These are phyloP conservation scores for Aquanectria penicillioides DNA, from an alignment of 2,329 filamentous ascomycete species.

Conservation along the genomic window DNA sequence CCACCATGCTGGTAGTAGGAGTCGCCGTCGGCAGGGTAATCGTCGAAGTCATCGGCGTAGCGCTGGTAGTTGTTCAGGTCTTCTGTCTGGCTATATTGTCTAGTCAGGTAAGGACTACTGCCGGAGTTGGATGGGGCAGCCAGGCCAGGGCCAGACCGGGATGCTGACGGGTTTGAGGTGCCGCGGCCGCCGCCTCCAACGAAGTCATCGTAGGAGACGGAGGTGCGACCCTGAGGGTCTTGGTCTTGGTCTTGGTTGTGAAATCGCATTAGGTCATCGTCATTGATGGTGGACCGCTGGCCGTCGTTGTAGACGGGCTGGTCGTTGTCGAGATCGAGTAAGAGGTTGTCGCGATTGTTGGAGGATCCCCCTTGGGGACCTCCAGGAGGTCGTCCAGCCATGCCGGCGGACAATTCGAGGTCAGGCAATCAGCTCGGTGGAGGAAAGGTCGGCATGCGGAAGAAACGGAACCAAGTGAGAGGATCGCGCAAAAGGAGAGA, in stretches of 20 bases:
- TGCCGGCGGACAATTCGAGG: slow-evolving; percentile 58
- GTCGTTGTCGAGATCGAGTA: slow-evolving; percentile 79
- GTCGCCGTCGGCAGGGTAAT: slow-evolving; percentile 79
- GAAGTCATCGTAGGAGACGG: slow-evolving; percentile 94
- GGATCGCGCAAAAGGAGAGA: slow-evolving; percentile 5
- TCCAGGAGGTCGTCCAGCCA: slow-evolving; percentile 67
- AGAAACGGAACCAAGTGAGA: slow-evolving; percentile 28
- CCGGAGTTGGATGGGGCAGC: slow-evolving; percentile 27
- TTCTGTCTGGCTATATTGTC: slow-evolving; percentile 78
- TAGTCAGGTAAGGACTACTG: slow-evolving; percentile 57
- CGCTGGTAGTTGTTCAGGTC: slow-evolving; percentile 88
- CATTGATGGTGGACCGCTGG: slow-evolving; percentile 80
- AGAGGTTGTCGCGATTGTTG: slow-evolving; percentile 65
- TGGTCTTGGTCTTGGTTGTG: slow-evolving; percentile 79
- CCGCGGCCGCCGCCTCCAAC: slow-evolving; percentile 72
- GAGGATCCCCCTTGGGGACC: slow-evolving; percentile 61
- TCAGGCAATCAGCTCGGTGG: slow-evolving; percentile 43
- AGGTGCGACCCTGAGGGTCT: slow-evolving; percentile 75
- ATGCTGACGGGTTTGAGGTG: slow-evolving; percentile 48
- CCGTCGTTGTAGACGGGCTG: slow-evolving; percentile 79
- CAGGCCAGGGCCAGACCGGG: slow-evolving; percentile 50
- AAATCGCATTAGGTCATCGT: slow-evolving; percentile 81
- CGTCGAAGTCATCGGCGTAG: slow-evolving; percentile 89
- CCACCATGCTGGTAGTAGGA: slow-evolving; percentile 85
- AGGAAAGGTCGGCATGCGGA: slow-evolving; percentile 47